Conservation (phyloP, 192 early-diverging fungal species). For the Powellomyces hirtus region DNA sequence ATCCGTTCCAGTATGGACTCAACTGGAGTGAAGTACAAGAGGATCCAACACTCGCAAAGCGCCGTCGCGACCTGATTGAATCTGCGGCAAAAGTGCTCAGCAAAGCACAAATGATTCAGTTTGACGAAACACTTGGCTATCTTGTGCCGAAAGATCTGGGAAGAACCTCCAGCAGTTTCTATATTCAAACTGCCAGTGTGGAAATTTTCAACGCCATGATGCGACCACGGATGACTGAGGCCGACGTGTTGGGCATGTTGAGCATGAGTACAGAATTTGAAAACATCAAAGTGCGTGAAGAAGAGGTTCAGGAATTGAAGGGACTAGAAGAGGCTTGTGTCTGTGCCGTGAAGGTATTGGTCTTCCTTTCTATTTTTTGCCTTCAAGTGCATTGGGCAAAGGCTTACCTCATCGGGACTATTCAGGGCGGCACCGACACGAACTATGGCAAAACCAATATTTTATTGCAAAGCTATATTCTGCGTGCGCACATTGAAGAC, state of each 20-base stretch:
- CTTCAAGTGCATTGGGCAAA: background rate
- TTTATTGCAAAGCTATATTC: slow-evolving; percentile 85
- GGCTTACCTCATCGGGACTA: background rate
- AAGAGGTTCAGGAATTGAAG: slow-evolving; percentile 83
- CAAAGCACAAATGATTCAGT: slow-evolving; percentile 92
- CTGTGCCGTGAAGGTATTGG: slow-evolving; percentile 84
- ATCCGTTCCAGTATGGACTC: slow-evolving; percentile 93
- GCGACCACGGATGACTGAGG: slow-evolving; percentile 88
- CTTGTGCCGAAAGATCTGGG: slow-evolving; percentile 89
- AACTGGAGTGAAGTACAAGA: slow-evolving; percentile 69
- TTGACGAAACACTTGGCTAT: slow-evolving; percentile 76
- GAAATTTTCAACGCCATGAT: slow-evolving; percentile 84
- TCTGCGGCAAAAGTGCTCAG: slow-evolving; percentile 71
- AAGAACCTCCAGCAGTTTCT: slow-evolving; percentile 89
- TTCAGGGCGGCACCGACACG: slow-evolving; percentile 74
- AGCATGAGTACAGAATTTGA: slow-evolving; percentile 91
- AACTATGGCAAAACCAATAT: slow-evolving; percentile 92
- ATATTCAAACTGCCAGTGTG: slow-evolving; percentile 83
- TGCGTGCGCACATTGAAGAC: slow-evolving; percentile 75
- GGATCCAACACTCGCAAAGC: slow-evolving; percentile 76
- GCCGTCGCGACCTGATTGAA: slow-evolving; percentile 78
- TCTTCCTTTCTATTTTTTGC: background rate
- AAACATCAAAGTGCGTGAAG: slow-evolving; percentile 86
- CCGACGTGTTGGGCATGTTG: slow-evolving; percentile 87
- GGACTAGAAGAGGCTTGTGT: slow-evolving; percentile 69